A percentile compares a stretch with the other conserved stretches of the same genome.
Conservation (phyloP, 768 basidiomycete species). For the Phylloporus sp. region DNA sequence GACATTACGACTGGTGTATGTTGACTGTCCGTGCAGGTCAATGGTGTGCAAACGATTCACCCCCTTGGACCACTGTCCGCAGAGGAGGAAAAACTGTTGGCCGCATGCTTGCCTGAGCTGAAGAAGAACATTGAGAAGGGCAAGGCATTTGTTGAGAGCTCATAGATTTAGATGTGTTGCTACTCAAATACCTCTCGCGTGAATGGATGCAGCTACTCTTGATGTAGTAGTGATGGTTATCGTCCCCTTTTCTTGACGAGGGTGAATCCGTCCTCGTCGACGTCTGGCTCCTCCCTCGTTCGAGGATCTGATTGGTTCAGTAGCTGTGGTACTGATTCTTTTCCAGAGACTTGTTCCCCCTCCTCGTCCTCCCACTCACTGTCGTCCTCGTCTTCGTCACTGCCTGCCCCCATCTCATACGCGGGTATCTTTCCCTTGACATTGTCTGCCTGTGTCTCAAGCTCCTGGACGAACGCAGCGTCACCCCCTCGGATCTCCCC, state of each 20-base stretch:
- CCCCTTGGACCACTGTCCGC: conserved; percentile 74
- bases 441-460: conserved; percentile 62
- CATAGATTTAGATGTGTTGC: conserved; percentile 24
- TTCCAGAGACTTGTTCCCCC: conserved; percentile 38
- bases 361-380: conserved; percentile 44
- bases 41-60: conserved; percentile 93
- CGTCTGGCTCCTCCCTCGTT: conserved; percentile 53
- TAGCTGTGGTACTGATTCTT: conserved; percentile 53
- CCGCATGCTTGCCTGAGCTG: conserved; percentile 85
- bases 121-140: conserved; percentile 99
- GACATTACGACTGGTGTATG: background rate
- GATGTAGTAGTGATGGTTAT: conserved; percentile 30
- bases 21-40: conserved; percentile 40
- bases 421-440: conserved; percentile 53
- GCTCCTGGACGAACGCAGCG: conserved; percentile 48
- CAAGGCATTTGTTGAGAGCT: conserved; percentile 60
- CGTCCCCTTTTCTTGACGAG: conserved; percentile 60
- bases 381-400: conserved; percentile 38
- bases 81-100: conserved; percentile 82
- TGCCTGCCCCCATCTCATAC: conserved; percentile 39
- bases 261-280: conserved; percentile 94
- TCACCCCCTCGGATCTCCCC: conserved; percentile 44
- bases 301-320: conserved; percentile 36
- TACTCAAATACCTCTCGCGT: conserved; percentile 20
- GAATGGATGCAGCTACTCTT: conserved; percentile 5